Conservation (phyloP, 2,329 filamentous ascomycete species). For the Xylaria polymorpha region DNA sequence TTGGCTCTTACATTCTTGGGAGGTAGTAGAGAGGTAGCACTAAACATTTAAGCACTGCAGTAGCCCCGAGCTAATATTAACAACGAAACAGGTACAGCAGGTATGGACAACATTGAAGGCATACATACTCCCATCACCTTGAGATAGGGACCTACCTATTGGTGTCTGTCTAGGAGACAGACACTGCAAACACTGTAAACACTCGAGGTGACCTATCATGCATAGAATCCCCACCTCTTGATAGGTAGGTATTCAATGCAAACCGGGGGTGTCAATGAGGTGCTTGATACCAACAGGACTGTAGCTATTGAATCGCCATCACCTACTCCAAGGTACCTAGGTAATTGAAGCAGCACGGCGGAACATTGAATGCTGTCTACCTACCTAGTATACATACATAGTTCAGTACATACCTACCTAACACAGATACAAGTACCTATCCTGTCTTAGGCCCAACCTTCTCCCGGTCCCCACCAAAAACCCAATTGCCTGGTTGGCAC, state of each 20-base stretch:
- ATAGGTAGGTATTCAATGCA: neutral
- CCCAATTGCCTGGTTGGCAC: constrained; percentile 14
- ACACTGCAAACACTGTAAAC: neutral
- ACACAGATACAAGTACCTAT: neutral
- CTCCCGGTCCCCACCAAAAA: constrained; percentile 9
- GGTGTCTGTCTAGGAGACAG: no score
- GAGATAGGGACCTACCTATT: no score
- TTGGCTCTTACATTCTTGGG: no score
- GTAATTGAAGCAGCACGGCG: neutral
- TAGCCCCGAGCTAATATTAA: neutral
- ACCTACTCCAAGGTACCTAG: neutral
- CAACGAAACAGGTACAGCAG: no score
- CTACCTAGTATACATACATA: no score
- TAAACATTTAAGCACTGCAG: neutral
- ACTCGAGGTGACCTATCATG: neutral
- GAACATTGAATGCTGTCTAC: neutral
- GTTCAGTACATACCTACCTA: no score
- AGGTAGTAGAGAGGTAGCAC: no score
- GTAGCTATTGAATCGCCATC: neutral
- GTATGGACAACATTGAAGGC: no score
- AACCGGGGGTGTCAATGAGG: neutral
- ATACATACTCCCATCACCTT: no score
- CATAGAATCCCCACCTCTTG: neutral
- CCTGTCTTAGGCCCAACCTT: constrained; percentile 6
- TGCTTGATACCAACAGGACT: neutral